phyloP scores from a whole-genome alignment of 371 early-diverging fungal genomes.

The Cokeromyces recurvatus region DNA sequence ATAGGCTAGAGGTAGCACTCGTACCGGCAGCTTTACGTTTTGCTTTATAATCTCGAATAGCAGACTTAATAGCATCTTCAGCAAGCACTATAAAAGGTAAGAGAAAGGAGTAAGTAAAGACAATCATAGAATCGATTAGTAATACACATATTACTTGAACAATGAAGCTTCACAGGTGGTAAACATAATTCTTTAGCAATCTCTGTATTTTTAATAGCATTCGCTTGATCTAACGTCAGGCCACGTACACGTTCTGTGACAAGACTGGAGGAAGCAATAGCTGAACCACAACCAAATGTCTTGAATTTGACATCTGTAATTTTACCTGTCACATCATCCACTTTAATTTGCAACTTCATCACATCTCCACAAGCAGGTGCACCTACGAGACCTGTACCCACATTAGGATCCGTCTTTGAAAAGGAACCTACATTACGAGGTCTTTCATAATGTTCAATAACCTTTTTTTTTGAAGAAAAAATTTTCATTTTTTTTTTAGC shows the following conservation, averaged over 20 bases:
- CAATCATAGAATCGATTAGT: no score
- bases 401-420: constrained; percentile 72
- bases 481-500: no score
- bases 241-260: constrained; percentile 95
- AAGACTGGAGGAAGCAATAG: constrained; percentile 92
- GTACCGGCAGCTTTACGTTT: no score
- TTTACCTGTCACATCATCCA: constrained; percentile 80
- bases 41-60: not conserved
- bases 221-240: constrained; percentile 83
- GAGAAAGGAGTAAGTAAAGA: no score
- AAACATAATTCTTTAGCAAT: constrained; percentile 94
- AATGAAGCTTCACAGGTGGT: constrained; percentile 99
- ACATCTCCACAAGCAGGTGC: constrained; percentile 99
- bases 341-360: constrained; percentile 97
- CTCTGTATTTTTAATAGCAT: constrained; percentile 90
- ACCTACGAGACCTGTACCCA: constrained; percentile 98
- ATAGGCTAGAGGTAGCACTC: no score
- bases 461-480: no score
- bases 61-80: not conserved
- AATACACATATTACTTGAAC: constrained; percentile 92
- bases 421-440: constrained; percentile 98
- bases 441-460: constrained; percentile 90
- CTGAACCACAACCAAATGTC: constrained; percentile 98
- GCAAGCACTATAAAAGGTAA: not conserved
- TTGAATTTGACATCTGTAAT: constrained; percentile 97